Evolutionary conservation across 164 flowering plant genomes (phyloP), one percentile per base, ranked within the genome.

Genomic region (Macadamia tetraphylla): DNA sequence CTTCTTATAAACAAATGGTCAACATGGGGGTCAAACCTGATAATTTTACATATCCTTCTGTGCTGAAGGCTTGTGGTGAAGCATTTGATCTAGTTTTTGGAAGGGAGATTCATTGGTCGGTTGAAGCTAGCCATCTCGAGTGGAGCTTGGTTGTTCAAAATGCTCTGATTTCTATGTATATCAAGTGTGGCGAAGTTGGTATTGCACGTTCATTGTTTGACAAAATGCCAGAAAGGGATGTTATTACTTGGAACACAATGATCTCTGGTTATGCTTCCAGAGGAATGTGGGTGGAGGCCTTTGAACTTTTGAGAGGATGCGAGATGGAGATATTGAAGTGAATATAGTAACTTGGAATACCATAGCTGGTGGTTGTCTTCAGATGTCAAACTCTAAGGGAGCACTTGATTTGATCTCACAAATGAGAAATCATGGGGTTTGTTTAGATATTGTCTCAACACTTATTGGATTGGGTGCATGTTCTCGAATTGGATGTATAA

Each of bases 21-120:
- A 63, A 46, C 42, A 73, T 60, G 67, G 88, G 85, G 9, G 49
- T 84, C 46, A 71, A 63, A 69, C 81, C 85, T 29, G 86, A 87
- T 75, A 76, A 70, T 32, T 87, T 82, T 62, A 85, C 91, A 14
- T 83, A 81, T 62, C 88, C 88, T 10, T 71, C 87, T 58, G 79
- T 87, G 68, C 75, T 87, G 59, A 87, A 84, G 80, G 89, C 92
- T 30, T 85, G 89, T 77, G 88, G 82, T 58, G 81, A 85, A 52
- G 77, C 58, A 48, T 42, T 71, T 49, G 82, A 84, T 65, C 6
- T 82, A 14, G 70, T 30, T 29, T 70, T 75, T 5, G 91, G 91
- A 60, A 75, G 60, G 70, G 83, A 73, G 67, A 70, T 85, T 60
- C 89, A 84, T 67, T 52, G 70, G 59, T 48, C 71, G 2, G 75